Evolutionary conservation across 352 stramenopile species (phyloP), one percentile per base, ranked within the genome.

Genomic region (Phytophthora ohioensis): DNA sequence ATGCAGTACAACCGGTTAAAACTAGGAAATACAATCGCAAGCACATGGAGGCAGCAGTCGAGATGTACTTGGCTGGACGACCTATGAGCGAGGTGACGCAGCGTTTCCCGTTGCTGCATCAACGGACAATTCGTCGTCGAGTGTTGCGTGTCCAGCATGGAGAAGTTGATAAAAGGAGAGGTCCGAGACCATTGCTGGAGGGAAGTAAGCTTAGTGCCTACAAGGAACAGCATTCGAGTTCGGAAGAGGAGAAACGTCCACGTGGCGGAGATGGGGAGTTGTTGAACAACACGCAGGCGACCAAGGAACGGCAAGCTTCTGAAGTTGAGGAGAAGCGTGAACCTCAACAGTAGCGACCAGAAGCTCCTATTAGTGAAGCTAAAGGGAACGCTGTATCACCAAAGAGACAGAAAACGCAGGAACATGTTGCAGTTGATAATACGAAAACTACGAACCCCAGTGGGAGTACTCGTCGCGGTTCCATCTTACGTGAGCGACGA

Each of bases 1-100:
- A 53, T 38, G 32, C 32, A 13, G n/a, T 0, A 36, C 43, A 17
- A 3, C 7, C 17, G 3, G 41, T 38, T 11, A 71, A 71, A 57
- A 67, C 56, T 7, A 67, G 65, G 43, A 72, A 69, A 38, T 73
- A 73, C 45, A 69, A 69, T 34, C 10, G 15, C 5, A 73, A 73
- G 15, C 59, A 73, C 46, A 73, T 73, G 67, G 61, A 69, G 38
- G 67, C 67, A n/a, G 67, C 67, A 3, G 67, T 73, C 10, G 67
- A 58, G 43, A 73, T 73, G 67, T 64, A 51, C 36, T 36, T 73
- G 46, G 58, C 67, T 47, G 67, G 67, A 10, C 38, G 53, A 10
- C 27, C 67, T 10, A 73, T 73, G 59, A 59, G 55, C 12, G 59
- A 73, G 0, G 67, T 73, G 8, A 52, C 27, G 3, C 52, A 69